These are phyloP conservation scores for Paspalum vaginatum DNA, from an alignment of 176 grass and related monocot genomes.

Conservation along the genomic window DNA sequence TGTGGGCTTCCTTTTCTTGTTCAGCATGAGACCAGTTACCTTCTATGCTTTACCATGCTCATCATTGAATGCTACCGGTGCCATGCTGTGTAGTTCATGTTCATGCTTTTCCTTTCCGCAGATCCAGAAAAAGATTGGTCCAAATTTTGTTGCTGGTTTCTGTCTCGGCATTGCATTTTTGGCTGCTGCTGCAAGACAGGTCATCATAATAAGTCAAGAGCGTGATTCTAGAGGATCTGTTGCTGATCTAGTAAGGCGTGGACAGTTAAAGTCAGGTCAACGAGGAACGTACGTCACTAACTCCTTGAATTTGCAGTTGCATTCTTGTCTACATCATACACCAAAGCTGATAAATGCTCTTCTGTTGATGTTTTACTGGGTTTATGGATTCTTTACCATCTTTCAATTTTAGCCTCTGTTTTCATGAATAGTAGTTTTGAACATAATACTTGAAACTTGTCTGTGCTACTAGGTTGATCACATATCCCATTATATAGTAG, in stretches of 20 bases:
- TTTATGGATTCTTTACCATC: constrained; percentile 13
- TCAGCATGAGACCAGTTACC: background rate
- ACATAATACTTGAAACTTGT: background rate
- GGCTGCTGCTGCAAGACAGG: constrained; percentile 56
- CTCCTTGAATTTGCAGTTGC: constrained; percentile 29
- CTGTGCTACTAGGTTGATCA: background rate
- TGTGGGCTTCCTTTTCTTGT: background rate
- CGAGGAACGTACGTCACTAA: constrained; percentile 73
- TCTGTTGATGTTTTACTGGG: background rate
- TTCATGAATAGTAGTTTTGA: constrained; percentile 20
- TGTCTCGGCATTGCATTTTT: constrained; percentile 63
- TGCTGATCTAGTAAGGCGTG: constrained; percentile 88
- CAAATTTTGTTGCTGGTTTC: constrained; percentile 58
- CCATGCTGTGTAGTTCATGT: background rate
- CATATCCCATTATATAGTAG: background rate
- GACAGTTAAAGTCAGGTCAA: constrained; percentile 87
- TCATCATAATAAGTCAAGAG: constrained; percentile 51
- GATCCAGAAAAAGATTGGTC: constrained; percentile 51
- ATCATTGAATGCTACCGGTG: background rate
- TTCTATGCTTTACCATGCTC: background rate
- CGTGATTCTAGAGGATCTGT: constrained; percentile 75
- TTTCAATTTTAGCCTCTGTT: constrained; percentile 18
- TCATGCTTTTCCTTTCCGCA: constrained; percentile 42
- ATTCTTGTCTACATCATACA: constrained; percentile 9
- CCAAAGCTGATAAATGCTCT: background rate